Percentiles rank a stretch among this genome's conserved stretches.
Evolutionary conservation across 805 yeast species (phyloP).

Genomic region (Cyberlindnera americana): DNA sequence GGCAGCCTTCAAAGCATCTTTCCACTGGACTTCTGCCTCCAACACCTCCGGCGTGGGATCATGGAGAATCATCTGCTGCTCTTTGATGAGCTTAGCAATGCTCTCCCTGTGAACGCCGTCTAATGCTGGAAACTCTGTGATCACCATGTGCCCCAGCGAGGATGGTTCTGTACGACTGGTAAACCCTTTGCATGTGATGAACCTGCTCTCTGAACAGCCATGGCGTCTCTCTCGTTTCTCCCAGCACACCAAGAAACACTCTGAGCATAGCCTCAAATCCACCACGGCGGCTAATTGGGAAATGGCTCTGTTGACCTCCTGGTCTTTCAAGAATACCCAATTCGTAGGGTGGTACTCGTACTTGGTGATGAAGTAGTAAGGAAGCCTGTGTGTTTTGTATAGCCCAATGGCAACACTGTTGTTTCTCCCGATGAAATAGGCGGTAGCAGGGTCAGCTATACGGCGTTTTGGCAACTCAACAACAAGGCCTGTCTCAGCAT

Average conservation of each 20-base stretch:
- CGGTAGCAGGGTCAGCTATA: constrained; percentile 6
- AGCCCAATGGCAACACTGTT: constrained; percentile 6
- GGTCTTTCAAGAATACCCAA: constrained; percentile 6
- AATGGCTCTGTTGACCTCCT: no score
- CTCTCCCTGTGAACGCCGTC: not conserved
- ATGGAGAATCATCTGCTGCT: constrained; percentile 4
- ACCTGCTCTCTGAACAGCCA: constrained; percentile 1
- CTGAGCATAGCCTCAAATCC: constrained; percentile 3
- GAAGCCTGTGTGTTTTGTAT: constrained; percentile 1
- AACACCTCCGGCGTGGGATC: not conserved
- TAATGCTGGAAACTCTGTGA: constrained; percentile 5
- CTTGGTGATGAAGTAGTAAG: constrained; percentile 10
- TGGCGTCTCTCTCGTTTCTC: constrained; percentile 1
- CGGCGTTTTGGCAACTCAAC: constrained; percentile 2
- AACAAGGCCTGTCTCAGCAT: not conserved
- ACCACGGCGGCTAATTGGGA: not conserved
- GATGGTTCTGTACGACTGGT: not conserved
- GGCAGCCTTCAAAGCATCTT: not conserved
- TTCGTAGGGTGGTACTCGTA: constrained; percentile 4
- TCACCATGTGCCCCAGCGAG: not conserved
- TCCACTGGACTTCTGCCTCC: constrained; percentile 6
- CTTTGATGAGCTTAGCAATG: not conserved
- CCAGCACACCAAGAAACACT: constrained; percentile 7
- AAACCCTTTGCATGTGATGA: constrained; percentile 1
- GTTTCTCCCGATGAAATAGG: constrained; percentile 8